Evolutionary conservation across 441 rosid species (phyloP).

Genomic region (Gossypium laxum): DNA sequence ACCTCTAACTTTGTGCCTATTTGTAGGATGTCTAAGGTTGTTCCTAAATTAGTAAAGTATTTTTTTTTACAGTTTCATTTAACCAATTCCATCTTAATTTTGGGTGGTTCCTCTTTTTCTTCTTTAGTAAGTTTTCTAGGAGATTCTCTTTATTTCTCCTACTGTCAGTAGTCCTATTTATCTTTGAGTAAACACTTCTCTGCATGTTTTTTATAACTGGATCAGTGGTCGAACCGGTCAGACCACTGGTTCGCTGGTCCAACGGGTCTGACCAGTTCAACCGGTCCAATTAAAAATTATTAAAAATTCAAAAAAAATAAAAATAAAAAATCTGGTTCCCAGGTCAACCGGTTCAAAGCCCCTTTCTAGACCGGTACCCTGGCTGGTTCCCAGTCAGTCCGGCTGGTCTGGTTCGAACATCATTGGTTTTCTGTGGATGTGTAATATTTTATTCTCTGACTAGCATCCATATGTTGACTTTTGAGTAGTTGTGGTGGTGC

Average conservation of each 20-base stretch:
- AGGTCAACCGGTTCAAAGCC: not conserved
- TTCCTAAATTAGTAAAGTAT: not conserved
- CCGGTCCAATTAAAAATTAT: too few species aligned
- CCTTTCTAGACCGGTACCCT: not conserved
- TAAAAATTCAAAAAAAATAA: too few species aligned
- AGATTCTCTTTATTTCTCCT: not conserved
- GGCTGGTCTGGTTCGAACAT: not conserved
- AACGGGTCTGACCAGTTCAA: too few species aligned
- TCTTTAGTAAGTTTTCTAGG: not conserved
- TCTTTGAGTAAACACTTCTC: not conserved
- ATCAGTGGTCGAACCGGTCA: too few species aligned
- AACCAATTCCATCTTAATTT: not conserved
- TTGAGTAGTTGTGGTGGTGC: not conserved
- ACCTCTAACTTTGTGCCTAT: not conserved
- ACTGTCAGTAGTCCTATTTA: not conserved
- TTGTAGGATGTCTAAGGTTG: not conserved
- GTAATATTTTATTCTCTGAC: not conserved
- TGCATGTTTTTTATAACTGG: too few species aligned
- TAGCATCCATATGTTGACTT: not conserved
- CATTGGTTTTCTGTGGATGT: not conserved
- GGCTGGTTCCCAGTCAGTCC: too few species aligned
- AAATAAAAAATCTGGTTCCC: not conserved
- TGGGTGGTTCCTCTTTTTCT: not conserved
- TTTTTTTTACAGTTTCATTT: not conserved
- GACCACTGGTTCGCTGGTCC: too few species aligned